Evolutionary conservation across 2,329 filamentous ascomycete species (phyloP), one percentile per base, ranked within the genome.

Genomic region (Hypoxylon sp.): DNA sequence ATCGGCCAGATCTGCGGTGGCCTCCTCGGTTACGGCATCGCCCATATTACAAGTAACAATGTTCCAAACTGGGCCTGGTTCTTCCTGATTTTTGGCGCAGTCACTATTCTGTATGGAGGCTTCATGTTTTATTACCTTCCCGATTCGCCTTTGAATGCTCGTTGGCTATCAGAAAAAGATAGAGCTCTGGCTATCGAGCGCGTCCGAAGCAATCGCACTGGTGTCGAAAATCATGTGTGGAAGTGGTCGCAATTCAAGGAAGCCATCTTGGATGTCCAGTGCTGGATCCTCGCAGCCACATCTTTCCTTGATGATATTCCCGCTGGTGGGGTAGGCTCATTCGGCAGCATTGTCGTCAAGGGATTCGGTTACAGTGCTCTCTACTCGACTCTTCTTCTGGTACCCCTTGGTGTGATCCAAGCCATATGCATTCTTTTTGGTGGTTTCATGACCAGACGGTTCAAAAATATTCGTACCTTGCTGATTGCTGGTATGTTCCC

Each of bases 1-100:
- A 72, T 85, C 8, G 82, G 80, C 2, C 82, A 80, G 8, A 83
- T 83, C 77, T 81, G 85, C 45, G 82, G 82, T n/a, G 80, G 76
- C 0, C 65, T 83, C 1, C 74, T 84, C 7, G 79, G 79, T 1
- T 84, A 84, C 55, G 82, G 78, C 4, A 74, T 86, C 7, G 83
- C 82, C 1, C 80, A 85, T 61, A 86, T 85, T 58, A 75, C 69
- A 12, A 53, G 38, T 36, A 19, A 19, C 4, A 38, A 26, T 15
- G 44, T 57, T 21, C 53, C 53, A 3, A 50, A 35, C 7, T 57
- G 53, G 53, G 49, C 30, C 4, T 57, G 44, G 43, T 57, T 83
- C 21, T 86, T 83, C 67, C 58, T 84, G 3, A 81, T 84, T 53
- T 82, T 83, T 57, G 75, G 80, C 0, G 77, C 79, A 51, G 75